Conservation (phyloP, 116 monocot species). For the Thalassia testudinum region DNA sequence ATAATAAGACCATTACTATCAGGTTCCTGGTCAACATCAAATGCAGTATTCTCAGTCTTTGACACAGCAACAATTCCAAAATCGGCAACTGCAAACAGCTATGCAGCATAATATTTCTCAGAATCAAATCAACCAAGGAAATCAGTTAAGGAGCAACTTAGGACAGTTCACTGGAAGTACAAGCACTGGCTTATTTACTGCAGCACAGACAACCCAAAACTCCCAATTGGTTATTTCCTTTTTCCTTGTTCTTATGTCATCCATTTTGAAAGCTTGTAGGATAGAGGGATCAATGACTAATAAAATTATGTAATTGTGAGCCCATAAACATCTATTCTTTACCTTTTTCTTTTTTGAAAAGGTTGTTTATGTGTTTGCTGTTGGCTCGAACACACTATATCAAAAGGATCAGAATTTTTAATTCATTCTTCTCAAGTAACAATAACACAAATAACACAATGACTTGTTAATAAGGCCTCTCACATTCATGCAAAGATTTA, state of each 20-base stretch:
- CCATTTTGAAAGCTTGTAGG: no score
- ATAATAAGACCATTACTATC: background rate
- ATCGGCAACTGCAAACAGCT: constrained; percentile 60
- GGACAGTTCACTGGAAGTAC: constrained; percentile 55
- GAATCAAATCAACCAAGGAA: constrained; percentile 65
- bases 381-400: no score
- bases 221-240: constrained; percentile 56
- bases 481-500: no score
- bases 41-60: constrained; percentile 80
- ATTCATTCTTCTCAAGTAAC: no score
- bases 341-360: no score
- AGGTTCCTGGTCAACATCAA: constrained; percentile 63
- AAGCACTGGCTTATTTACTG: constrained; percentile 60
- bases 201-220: constrained; percentile 76
- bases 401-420: no score
- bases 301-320: no score
- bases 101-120: constrained; percentile 68
- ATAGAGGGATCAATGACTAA: no score
- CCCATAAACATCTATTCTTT: no score
- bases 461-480: no score
- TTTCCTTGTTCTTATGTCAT: background rate
- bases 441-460: no score
- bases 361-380: no score
- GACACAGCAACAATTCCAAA: constrained; percentile 67
- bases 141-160: constrained; percentile 67